Evolutionary conservation across 306 rosid genomes (phyloP).

Genomic region (Albizia julibrissin): DNA sequence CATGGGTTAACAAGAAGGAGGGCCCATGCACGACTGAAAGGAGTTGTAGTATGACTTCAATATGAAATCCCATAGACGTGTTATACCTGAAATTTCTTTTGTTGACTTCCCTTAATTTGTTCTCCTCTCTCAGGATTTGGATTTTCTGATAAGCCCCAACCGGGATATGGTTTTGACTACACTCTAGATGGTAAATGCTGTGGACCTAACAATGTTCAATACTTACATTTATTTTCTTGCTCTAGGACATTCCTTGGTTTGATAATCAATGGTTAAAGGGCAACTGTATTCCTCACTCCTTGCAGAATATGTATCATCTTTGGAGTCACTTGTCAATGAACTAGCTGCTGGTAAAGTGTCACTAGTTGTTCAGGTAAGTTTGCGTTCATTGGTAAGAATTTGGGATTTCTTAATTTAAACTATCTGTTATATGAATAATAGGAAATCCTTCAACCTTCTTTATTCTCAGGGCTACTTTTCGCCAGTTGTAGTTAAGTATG

Average conservation of each 20-base stretch:
- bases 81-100: background rate
- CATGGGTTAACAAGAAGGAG: background rate
- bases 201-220: background rate
- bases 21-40: background rate
- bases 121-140: slow-evolving; percentile 72
- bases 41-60: slow-evolving; percentile 20
- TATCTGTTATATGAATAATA: slow-evolving; percentile 20
- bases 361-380: slow-evolving; percentile 75
- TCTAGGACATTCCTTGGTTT: slow-evolving; percentile 17
- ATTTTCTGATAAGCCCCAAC: slow-evolving; percentile 94
- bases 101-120: slow-evolving; percentile 24
- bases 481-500: slow-evolving; percentile 78
- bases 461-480: slow-evolving; percentile 81
- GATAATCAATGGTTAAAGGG: background rate
- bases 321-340: slow-evolving; percentile 67
- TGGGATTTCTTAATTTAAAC: slow-evolving; percentile 3
- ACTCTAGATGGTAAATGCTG: slow-evolving; percentile 69
- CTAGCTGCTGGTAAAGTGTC: slow-evolving; percentile 61
- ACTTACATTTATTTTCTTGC: background rate
- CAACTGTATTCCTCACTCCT: slow-evolving; percentile 18
- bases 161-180: slow-evolving; percentile 89
- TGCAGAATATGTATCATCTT: slow-evolving; percentile 76
- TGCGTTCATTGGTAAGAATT: slow-evolving; percentile 9
- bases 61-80: background rate
- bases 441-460: slow-evolving; percentile 19